Evolutionary conservation across 2,329 filamentous ascomycete genomes (phyloP).

Genomic region (Chaetothyriales sp.): DNA sequence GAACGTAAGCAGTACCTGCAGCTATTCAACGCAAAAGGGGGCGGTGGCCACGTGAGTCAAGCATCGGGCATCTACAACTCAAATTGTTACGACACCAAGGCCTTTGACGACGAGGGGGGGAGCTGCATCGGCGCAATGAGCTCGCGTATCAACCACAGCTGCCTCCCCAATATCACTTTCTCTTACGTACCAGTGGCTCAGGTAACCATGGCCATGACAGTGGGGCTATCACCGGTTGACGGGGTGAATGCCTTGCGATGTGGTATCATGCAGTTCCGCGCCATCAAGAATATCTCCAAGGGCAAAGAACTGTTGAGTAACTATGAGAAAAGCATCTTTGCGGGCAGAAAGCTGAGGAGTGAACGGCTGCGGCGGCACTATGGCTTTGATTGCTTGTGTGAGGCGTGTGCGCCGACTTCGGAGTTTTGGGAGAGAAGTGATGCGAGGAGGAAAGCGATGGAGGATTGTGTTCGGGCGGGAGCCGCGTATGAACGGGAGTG

Average conservation of each 20-base stretch:
- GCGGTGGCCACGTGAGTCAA: slow-evolving; percentile 5
- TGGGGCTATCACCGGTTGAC: background rate
- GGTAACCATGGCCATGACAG: background rate
- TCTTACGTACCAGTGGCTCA: slow-evolving; percentile 6
- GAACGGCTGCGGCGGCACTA: slow-evolving; percentile 13
- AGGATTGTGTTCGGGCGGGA: slow-evolving; percentile 5
- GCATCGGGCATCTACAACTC: slow-evolving; percentile 15
- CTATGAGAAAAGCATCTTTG: slow-evolving; percentile 13
- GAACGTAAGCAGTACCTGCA: slow-evolving; percentile 8
- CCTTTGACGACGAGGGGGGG: slow-evolving; percentile 8
- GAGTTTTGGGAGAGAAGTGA: slow-evolving; percentile 16
- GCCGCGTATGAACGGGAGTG: slow-evolving; percentile 7
- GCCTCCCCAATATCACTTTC: slow-evolving; percentile 15
- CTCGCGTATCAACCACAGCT: slow-evolving; percentile 16
- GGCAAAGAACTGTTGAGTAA: slow-evolving; percentile 14
- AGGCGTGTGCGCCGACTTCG: slow-evolving; percentile 10
- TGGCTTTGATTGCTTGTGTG: slow-evolving; percentile 13
- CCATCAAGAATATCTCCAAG: slow-evolving; percentile 12
- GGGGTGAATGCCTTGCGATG: background rate
- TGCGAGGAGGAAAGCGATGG: slow-evolving; percentile 12
- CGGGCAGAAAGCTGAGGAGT: slow-evolving; percentile 2
- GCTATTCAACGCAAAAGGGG: slow-evolving; percentile 15
- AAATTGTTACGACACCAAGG: slow-evolving; percentile 16
- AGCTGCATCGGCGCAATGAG: slow-evolving; percentile 12
- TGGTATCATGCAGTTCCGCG: slow-evolving; percentile 11